Percentiles rank a stretch among this genome's conserved stretches.
These are phyloP conservation scores for Aspergillus sclerotioniger DNA, from an alignment of 495 filamentous ascomycete species.

Conservation along the genomic window DNA sequence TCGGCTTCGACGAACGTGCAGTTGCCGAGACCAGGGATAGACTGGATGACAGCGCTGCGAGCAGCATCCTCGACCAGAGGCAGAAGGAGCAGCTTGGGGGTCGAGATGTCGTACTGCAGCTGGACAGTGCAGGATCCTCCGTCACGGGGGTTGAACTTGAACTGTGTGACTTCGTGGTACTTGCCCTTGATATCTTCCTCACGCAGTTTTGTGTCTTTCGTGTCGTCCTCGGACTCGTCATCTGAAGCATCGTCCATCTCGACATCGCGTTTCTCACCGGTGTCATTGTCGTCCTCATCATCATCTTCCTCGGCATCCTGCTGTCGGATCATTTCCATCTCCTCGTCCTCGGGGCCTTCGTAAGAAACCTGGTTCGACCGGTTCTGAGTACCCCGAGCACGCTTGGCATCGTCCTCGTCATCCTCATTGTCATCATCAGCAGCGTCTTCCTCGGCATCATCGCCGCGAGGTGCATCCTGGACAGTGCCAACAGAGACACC, in stretches of 20 bases:
- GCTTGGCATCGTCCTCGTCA: constrained; percentile 82
- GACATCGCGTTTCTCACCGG: constrained; percentile 21
- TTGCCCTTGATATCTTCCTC: constrained; percentile 66
- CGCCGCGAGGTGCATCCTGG: constrained; percentile 55
- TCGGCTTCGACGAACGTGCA: constrained; percentile 71
- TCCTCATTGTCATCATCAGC: constrained; percentile 74
- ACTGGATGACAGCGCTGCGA: constrained; percentile 78
- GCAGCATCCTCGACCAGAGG: constrained; percentile 79
- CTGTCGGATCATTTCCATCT: constrained; percentile 64
- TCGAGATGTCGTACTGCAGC: constrained; percentile 76
- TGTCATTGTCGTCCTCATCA: constrained; percentile 40
- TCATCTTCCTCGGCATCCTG: constrained; percentile 44
- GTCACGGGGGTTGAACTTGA: constrained; percentile 73
- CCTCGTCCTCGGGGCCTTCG: constrained; percentile 87
- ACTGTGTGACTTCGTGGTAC: constrained; percentile 62
- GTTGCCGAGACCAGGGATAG: constrained; percentile 68
- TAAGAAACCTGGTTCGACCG: constrained; percentile 80
- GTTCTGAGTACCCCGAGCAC: constrained; percentile 70
- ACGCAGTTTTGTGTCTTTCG: constrained; percentile 49
- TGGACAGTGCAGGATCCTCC: constrained; percentile 77
- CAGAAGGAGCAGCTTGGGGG: constrained; percentile 90
- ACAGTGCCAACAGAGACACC: constrained; percentile 72
- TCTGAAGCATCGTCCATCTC: constrained; percentile 37
- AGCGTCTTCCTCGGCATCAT: constrained; percentile 57
- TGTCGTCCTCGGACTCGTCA: constrained; percentile 39